phyloP scores from a whole-genome alignment of 352 stramenopile genomes.

The Phytophthora syringae region DNA sequence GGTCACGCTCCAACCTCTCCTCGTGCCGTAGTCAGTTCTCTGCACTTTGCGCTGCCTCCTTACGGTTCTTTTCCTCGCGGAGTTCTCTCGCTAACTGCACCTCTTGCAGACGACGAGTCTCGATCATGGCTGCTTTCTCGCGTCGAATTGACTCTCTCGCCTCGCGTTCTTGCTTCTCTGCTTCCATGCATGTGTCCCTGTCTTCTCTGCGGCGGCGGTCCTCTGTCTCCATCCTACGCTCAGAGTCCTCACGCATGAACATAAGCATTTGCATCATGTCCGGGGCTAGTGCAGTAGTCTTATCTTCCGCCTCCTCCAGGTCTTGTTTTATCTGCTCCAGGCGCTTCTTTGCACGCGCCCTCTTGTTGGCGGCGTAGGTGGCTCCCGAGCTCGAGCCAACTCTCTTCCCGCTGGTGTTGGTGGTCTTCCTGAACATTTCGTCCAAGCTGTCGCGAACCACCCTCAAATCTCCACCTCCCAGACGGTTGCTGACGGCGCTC shows the following conservation, averaged over 20 bases:
- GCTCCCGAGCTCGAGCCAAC: no score
- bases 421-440: no score
- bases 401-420: no score
- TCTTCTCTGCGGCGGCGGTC: background rate
- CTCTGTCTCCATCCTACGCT: background rate
- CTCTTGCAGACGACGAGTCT: no score
- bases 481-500: no score
- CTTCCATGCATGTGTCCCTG: background rate
- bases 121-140: no score
- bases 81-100: no score
- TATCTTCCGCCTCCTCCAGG: background rate
- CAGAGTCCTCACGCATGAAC: background rate
- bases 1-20: background rate
- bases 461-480: no score
- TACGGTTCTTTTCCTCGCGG: background rate
- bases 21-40: background rate
- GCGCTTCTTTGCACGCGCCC: background rate
- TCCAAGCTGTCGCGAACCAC: no score
- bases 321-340: background rate
- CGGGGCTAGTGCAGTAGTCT: background rate
- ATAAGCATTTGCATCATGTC: slow-evolving; percentile 3
- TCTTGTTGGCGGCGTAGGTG: background rate
- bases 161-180: background rate
- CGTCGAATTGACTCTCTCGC: background rate
- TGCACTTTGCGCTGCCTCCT: no score